These are phyloP conservation scores for Dichotomopilus funicola DNA, from an alignment of 2,329 filamentous ascomycete genomes.

Conservation along the genomic window DNA sequence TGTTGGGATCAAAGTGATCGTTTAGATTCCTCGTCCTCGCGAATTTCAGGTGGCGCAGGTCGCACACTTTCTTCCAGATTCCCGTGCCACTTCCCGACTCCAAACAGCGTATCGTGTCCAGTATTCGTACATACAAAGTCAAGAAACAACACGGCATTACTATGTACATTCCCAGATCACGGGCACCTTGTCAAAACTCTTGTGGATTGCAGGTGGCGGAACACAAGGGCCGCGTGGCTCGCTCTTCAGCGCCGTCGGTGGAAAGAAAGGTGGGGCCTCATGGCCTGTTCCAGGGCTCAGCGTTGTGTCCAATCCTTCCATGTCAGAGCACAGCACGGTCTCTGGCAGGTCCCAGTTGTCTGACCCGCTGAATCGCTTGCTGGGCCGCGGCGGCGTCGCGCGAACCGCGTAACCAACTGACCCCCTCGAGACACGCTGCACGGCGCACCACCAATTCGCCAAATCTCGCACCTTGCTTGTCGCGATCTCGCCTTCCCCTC, in stretches of 20 bases:
- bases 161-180: too few relatives aligned
- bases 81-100: too few relatives aligned
- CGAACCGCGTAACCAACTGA: slow-evolving; percentile 24
- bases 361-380: not conserved
- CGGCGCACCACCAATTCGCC: slow-evolving; percentile 11
- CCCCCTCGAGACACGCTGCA: not conserved
- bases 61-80: too few relatives aligned
- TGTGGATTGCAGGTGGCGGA: not conserved
- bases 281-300: not conserved
- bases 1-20: too few relatives aligned
- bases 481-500: not conserved
- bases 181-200: not conserved
- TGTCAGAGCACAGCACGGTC: slow-evolving; percentile 7
- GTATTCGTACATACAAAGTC: too few relatives aligned
- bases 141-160: too few relatives aligned
- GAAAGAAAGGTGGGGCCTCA: not conserved
- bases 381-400: slow-evolving; percentile 24
- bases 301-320: not conserved
- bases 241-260: not conserved
- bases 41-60: too few relatives aligned
- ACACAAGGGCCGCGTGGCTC: not conserved
- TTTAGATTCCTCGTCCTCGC: too few relatives aligned
- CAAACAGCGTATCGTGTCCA: too few relatives aligned
- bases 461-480: slow-evolving; percentile 18
- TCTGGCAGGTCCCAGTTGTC: not conserved